Evolutionary conservation across 73 alveolate species (phyloP).

Genomic region (Paramecium tetraurelia): DNA sequence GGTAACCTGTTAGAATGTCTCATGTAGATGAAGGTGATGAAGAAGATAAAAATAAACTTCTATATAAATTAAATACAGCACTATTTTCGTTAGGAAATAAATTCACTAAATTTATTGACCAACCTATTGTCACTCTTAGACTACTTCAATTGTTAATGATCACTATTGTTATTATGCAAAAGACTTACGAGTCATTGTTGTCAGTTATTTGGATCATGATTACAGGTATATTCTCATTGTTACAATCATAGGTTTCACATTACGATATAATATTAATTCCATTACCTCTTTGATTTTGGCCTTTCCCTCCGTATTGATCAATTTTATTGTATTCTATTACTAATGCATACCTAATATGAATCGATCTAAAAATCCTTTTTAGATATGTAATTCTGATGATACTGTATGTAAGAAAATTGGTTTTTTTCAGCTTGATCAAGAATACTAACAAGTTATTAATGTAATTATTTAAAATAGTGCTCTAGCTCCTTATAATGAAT

Average conservation of each 20-base stretch:
- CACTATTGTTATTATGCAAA: not conserved
- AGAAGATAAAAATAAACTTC: not conserved
- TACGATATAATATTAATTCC: not conserved
- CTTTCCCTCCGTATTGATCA: not conserved
- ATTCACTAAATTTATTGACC: not conserved
- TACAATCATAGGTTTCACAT: not conserved
- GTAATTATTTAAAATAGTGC: not conserved
- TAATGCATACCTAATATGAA: not conserved
- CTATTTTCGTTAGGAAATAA: not conserved
- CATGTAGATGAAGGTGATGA: not conserved
- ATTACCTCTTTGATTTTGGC: not conserved
- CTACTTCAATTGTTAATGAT: not conserved
- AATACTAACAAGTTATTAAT: not conserved
- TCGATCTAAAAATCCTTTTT: not conserved
- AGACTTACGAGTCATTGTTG: not conserved
- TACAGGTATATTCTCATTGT: not conserved
- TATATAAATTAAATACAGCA: not conserved
- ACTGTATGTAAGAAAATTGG: not conserved
- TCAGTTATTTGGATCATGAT: slow-evolving; percentile 21
- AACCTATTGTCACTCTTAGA: slow-evolving; percentile 24
- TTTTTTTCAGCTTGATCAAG: not conserved
- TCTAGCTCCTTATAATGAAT: not conserved
- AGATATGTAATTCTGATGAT: not conserved
- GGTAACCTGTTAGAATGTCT: not conserved
- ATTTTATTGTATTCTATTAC: not conserved